Evolutionary conservation across 2,329 filamentous ascomycete genomes (phyloP).

Genomic region (Colletotrichum orbiculare): DNA sequence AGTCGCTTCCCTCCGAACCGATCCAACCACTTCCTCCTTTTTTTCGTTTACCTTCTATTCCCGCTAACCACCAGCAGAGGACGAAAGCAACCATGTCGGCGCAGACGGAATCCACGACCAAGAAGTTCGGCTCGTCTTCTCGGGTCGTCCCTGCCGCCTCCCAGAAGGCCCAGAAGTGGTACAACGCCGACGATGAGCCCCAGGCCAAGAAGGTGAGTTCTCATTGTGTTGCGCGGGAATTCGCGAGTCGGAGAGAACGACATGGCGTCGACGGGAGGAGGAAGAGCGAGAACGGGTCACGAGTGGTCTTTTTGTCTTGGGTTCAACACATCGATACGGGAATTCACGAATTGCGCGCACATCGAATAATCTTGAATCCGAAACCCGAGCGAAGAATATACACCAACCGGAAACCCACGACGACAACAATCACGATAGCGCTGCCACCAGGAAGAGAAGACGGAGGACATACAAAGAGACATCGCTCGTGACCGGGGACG

Average conservation of each 20-base stretch:
- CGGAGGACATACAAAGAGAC: background rate
- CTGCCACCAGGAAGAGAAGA: slow-evolving; percentile 2
- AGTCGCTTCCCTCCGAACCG: slow-evolving; percentile 29
- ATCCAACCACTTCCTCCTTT: slow-evolving; percentile 33
- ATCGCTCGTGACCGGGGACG: slow-evolving; percentile 25
- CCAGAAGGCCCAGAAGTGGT: slow-evolving; percentile 99
- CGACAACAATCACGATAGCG: background rate
- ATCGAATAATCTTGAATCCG: background rate
- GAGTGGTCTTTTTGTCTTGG: slow-evolving; percentile 17
- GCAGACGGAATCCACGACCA: slow-evolving; percentile 78
- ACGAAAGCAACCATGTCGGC: slow-evolving; percentile 71
- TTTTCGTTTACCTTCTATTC: slow-evolving; percentile 40
- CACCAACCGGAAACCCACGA: background rate
- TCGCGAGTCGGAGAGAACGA: background rate
- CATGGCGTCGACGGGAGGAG: no score
- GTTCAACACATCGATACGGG: background rate
- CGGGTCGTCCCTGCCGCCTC: slow-evolving; percentile 86
- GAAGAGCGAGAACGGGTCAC: slow-evolving; percentile 5
- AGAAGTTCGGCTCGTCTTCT: slow-evolving; percentile 98
- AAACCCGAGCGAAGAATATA: background rate
- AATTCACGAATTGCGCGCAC: slow-evolving; percentile 14
- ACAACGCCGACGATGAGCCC: slow-evolving; percentile 92
- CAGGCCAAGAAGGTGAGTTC: slow-evolving; percentile 93
- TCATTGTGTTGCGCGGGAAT: slow-evolving; percentile 38
- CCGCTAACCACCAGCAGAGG: slow-evolving; percentile 36